phyloP scores from a whole-genome alignment of 305 asterid species.

The Striga hermonthica region DNA sequence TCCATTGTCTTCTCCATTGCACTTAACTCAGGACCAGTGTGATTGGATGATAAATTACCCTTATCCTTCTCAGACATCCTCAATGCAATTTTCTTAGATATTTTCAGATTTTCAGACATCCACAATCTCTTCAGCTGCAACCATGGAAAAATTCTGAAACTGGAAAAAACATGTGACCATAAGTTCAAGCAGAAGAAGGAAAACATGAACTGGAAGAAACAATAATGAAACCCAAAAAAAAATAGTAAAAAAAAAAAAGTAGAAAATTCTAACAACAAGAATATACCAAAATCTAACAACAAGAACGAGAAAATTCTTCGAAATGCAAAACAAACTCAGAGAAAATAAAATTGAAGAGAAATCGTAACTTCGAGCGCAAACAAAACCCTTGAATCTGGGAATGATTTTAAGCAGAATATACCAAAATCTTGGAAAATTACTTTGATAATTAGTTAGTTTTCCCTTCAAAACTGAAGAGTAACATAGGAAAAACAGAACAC shows the following conservation, averaged over 20 bases:
- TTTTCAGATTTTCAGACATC: slow-evolving; percentile 29
- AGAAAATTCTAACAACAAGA: no score
- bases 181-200: background rate
- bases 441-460: no score
- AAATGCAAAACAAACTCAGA: no score
- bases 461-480: background rate
- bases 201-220: no score
- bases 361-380: background rate
- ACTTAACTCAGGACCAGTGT: slow-evolving; percentile 3
- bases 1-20: background rate
- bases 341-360: no score
- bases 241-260: no score
- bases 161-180: background rate
- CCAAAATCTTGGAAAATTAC: background rate
- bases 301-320: no score
- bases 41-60: background rate
- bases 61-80: slow-evolving; percentile 16
- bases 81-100: slow-evolving; percentile 20
- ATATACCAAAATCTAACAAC: no score
- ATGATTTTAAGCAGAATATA: background rate
- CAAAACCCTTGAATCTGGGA: slow-evolving; percentile 22
- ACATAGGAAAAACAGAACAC: background rate
- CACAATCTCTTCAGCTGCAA: slow-evolving; percentile 26
- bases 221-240: no score
- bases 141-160: background rate